Evolutionary conservation across 805 yeast species (phyloP).

Genomic region (Cyberlindnera mycetangii): DNA sequence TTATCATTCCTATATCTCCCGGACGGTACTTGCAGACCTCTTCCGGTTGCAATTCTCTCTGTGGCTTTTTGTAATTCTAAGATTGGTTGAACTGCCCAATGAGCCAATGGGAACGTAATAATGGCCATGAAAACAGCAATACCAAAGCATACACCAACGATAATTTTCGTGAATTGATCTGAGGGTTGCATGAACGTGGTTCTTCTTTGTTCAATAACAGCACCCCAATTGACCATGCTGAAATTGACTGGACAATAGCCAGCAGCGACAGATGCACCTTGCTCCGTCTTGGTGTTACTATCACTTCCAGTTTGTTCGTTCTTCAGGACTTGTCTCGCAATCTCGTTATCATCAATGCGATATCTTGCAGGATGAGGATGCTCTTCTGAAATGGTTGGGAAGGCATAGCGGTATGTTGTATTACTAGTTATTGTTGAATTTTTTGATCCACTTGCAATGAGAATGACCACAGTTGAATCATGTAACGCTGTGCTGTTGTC

Average conservation of each 20-base stretch:
- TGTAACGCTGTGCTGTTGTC: constrained; percentile 15
- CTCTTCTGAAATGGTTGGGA: too few relatives aligned
- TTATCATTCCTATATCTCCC: constrained; percentile 6
- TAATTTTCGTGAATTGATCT: constrained; percentile 57
- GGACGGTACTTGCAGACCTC: constrained; percentile 33
- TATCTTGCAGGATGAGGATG: too few relatives aligned
- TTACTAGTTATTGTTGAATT: constrained; percentile 23
- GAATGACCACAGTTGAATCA: constrained; percentile 9
- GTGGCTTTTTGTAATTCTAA: constrained; percentile 78
- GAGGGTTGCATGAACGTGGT: constrained; percentile 61
- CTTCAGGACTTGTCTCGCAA: constrained; percentile 35
- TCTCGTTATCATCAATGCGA: constrained; percentile 30
- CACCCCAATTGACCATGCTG: constrained; percentile 59
- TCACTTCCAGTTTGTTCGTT: constrained; percentile 40
- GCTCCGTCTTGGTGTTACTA: constrained; percentile 36
- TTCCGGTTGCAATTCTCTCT: constrained; percentile 46
- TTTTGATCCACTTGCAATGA: constrained; percentile 26
- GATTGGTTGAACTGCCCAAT: constrained; percentile 82
- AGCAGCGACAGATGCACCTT: constrained; percentile 44
- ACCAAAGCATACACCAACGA: constrained; percentile 75
- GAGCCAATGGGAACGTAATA: constrained; percentile 79
- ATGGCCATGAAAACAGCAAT: constrained; percentile 71
- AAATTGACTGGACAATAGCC: constrained; percentile 52
- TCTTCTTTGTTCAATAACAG: constrained; percentile 64
- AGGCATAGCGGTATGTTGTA: constrained; percentile 39